Percentiles rank a stretch among this genome's conserved stretches.
These are phyloP conservation scores for Darksidea phi DNA, from an alignment of 495 filamentous ascomycete species.

Conservation along the genomic window DNA sequence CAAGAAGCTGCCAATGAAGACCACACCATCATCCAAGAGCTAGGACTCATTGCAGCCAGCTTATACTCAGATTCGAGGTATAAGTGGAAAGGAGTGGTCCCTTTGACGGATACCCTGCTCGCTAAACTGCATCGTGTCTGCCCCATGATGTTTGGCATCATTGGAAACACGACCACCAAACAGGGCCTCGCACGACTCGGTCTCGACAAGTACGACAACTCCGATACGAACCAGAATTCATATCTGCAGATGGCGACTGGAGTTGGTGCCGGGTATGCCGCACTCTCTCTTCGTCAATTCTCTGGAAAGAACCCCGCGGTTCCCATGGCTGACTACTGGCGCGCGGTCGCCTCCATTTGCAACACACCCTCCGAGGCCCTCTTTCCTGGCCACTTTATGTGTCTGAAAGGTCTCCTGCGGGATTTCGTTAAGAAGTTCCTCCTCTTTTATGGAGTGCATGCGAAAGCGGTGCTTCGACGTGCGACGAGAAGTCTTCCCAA, in stretches of 20 bases:
- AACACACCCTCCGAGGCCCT: slow-evolving; percentile 66
- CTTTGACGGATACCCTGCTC: slow-evolving; percentile 81
- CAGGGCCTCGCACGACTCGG: slow-evolving; percentile 68
- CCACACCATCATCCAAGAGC: slow-evolving; percentile 70
- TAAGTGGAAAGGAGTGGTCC: slow-evolving; percentile 61
- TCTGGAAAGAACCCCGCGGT: slow-evolving; percentile 70
- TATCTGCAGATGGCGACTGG: slow-evolving; percentile 84
- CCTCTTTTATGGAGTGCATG: slow-evolving; percentile 71
- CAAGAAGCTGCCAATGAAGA: slow-evolving; percentile 66
- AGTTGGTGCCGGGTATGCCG: slow-evolving; percentile 76
- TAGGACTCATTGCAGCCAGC: slow-evolving; percentile 72
- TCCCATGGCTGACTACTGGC: slow-evolving; percentile 79
- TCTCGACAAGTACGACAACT: slow-evolving; percentile 60
- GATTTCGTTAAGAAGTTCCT: slow-evolving; percentile 69
- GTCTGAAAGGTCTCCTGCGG: slow-evolving; percentile 75
- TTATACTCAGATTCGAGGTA: slow-evolving; percentile 70
- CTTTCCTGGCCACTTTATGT: slow-evolving; percentile 72
- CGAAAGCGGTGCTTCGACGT: slow-evolving; percentile 59
- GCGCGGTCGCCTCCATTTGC: slow-evolving; percentile 65
- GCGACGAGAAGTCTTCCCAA: slow-evolving; percentile 68
- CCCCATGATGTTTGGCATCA: slow-evolving; percentile 83
- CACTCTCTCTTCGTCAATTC: slow-evolving; percentile 80
- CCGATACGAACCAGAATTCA: slow-evolving; percentile 61
- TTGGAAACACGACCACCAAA: slow-evolving; percentile 71
- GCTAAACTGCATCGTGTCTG: slow-evolving; percentile 81